A percentile compares a stretch with the other conserved stretches of the same genome.
These are phyloP conservation scores for Podaxis mareebaensis DNA, from an alignment of 768 basidiomycete genomes.

Conservation along the genomic window DNA sequence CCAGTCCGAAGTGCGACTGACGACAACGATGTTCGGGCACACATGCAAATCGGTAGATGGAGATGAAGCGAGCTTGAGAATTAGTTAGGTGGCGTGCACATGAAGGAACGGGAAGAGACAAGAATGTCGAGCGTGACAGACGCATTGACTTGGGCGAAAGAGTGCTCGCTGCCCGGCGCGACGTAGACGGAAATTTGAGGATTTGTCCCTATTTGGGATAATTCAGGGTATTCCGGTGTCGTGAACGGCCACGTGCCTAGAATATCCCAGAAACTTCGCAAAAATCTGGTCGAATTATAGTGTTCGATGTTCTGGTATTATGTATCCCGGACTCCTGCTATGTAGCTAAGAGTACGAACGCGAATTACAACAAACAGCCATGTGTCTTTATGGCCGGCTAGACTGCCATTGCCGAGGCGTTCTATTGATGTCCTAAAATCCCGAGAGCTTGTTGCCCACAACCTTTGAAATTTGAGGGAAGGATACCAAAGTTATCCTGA, in stretches of 20 bases:
- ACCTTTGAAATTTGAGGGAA: background rate
- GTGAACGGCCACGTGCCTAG: slow-evolving; percentile 1
- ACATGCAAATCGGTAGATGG: slow-evolving; percentile 39
- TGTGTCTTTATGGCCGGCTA: background rate
- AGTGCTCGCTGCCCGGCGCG: slow-evolving; percentile 13
- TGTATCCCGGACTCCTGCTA: too few relatives aligned
- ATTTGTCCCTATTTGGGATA: slow-evolving; percentile 29
- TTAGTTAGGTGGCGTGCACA: slow-evolving; percentile 43
- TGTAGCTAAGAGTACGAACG: too few relatives aligned
- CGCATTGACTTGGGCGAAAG: slow-evolving; percentile 47
- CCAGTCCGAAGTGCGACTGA: background rate
- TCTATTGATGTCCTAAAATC: background rate
- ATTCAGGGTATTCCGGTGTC: slow-evolving; percentile 19
- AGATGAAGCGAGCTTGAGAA: slow-evolving; percentile 35
- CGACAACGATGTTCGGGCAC: slow-evolving; percentile 21
- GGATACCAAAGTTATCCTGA: background rate
- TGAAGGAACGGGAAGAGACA: slow-evolving; percentile 56
- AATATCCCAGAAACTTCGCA: slow-evolving; percentile 7
- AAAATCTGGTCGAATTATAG: background rate
- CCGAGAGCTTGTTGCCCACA: background rate
- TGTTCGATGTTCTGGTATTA: too few relatives aligned
- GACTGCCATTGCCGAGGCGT: background rate
- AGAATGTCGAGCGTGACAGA: slow-evolving; percentile 48
- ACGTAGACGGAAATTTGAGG: slow-evolving; percentile 31
- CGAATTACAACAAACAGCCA: background rate